phyloP scores from a whole-genome alignment of 257 asterid species.

The Fraxinus pennsylvanica region DNA sequence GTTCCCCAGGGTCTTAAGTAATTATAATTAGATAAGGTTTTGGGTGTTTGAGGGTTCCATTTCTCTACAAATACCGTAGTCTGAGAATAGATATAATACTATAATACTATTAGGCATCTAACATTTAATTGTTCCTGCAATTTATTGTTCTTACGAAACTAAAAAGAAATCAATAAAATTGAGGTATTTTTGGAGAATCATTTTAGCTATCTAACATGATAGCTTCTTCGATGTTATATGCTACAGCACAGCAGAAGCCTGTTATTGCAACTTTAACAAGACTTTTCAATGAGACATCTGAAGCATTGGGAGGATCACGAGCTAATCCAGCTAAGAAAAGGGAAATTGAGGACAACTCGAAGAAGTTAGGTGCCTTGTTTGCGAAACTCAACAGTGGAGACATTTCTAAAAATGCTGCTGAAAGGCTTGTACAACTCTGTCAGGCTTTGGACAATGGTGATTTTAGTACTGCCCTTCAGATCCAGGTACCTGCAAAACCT shows the following conservation, averaged over 20 bases:
- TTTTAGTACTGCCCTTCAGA: conserved; percentile 76
- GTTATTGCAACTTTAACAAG: conserved; percentile 82
- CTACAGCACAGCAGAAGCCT: conserved; percentile 82
- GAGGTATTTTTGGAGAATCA: neutral
- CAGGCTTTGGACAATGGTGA: conserved; percentile 88
- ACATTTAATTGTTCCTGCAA: neutral
- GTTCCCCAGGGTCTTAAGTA: neutral
- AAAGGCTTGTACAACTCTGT: conserved; percentile 86
- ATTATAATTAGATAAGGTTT: neutral
- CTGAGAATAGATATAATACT: neutral
- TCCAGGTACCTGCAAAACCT: conserved; percentile 57
- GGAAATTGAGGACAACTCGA: conserved; percentile 95
- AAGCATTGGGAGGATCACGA: conserved; percentile 85
- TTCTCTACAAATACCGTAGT: neutral
- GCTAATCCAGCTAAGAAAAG: conserved; percentile 92
- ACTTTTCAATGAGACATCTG: conserved; percentile 85
- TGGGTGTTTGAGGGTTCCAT: neutral
- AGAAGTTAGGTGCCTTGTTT: conserved; percentile 81
- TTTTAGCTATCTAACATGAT: neutral
- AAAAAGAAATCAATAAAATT: neutral
- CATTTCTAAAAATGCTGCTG: conserved; percentile 87
- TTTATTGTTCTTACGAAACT: neutral
- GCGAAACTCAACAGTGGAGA: conserved; percentile 83
- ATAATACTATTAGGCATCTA: neutral
- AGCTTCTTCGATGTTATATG: conserved; percentile 1